phyloP scores from a whole-genome alignment of 441 rosid genomes.

The Populus tomentosa region DNA sequence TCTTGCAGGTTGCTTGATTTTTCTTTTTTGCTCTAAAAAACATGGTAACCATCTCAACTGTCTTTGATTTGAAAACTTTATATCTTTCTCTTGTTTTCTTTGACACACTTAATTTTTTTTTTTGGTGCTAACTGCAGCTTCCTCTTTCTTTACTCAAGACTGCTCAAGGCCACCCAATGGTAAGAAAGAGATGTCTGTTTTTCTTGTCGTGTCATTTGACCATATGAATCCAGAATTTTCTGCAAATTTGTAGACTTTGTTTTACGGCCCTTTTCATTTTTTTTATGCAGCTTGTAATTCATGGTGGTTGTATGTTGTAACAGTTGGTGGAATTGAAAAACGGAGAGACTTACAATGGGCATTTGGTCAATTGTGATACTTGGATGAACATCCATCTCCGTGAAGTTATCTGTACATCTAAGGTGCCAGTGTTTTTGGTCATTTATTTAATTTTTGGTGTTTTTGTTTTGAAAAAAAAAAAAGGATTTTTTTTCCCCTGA shows the following conservation, averaged over 20 bases:
- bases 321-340: conserved; percentile 94
- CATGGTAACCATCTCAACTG: no score
- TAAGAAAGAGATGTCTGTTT: no score
- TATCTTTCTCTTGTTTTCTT: no score
- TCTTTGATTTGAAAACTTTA: no score
- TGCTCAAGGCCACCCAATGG: no score
- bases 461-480: no score
- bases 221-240: background rate
- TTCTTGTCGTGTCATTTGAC: background rate
- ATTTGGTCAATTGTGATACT: conserved; percentile 91
- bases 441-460: background rate
- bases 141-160: no score
- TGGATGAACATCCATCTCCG: conserved; percentile 99
- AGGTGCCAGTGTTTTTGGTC: conserved; percentile 32
- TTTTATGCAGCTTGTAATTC: conserved; percentile 34
- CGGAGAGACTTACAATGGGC: conserved; percentile 98
- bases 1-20: no score
- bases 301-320: conserved; percentile 21
- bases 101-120: no score
- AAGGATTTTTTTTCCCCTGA: background rate
- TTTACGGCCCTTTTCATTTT: background rate
- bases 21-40: no score
- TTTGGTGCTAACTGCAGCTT: no score
- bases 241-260: background rate
- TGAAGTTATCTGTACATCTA: conserved; percentile 97